phyloP scores from a whole-genome alignment of 495 filamentous ascomycete genomes.

The Saxispiralis lemnorum region DNA sequence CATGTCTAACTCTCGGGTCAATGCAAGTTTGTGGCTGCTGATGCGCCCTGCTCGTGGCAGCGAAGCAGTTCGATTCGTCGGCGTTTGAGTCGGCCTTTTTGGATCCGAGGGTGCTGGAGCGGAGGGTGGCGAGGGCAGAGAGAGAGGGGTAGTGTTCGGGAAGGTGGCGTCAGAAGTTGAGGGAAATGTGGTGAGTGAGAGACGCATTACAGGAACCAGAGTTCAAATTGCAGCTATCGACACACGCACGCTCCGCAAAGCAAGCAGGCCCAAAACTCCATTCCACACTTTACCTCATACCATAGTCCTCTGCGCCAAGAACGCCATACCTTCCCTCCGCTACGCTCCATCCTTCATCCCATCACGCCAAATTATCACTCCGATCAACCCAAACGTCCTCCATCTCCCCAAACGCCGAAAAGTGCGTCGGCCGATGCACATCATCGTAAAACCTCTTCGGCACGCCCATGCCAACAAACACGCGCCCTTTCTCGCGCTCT shows the following conservation, averaged over 20 bases:
- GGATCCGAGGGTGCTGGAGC: not conserved
- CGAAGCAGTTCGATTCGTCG: not conserved
- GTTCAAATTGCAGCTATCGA: not conserved
- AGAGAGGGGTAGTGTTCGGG: no score
- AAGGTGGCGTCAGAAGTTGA: no score
- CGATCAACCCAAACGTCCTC: conserved; percentile 30
- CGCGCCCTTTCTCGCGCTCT: conserved; percentile 70
- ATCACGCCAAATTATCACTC: conserved; percentile 21
- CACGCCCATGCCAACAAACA: conserved; percentile 85
- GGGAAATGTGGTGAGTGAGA: no score
- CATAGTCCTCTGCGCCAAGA: not conserved
- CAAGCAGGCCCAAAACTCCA: not conserved
- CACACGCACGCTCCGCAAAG: not conserved
- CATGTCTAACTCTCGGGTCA: no score
- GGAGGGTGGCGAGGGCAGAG: not conserved
- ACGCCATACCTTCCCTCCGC: not conserved
- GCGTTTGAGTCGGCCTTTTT: not conserved
- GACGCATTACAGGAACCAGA: not conserved
- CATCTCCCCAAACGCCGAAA: conserved; percentile 32
- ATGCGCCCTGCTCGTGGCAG: no score
- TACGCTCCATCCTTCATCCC: not conserved
- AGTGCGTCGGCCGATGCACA: conserved; percentile 82
- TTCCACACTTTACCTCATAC: not conserved
- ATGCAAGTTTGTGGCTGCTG: no score
- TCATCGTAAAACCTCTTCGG: conserved; percentile 77